Conservation (phyloP, 805 yeast species). For the Deakozyma indianensis region DNA sequence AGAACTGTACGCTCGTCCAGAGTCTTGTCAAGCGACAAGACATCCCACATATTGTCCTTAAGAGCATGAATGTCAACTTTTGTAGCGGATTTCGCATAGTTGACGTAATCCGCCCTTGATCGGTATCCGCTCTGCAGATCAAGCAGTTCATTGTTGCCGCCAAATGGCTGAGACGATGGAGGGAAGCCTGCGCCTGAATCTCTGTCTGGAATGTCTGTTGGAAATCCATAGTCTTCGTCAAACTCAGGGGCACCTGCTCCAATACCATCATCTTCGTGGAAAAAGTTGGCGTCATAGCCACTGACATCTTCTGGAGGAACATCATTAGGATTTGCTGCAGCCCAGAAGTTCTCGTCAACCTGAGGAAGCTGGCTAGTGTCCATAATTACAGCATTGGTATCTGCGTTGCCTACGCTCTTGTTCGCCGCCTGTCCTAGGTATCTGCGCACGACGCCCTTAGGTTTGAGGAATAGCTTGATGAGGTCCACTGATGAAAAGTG, state of each 20-base stretch:
- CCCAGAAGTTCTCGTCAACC: slow-evolving; percentile 61
- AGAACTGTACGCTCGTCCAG: neutral
- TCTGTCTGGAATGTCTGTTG: neutral
- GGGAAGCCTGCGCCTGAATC: neutral
- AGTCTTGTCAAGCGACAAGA: slow-evolving; percentile 14
- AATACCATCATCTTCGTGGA: slow-evolving; percentile 26
- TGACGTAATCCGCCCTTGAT: slow-evolving; percentile 22
- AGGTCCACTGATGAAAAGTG: slow-evolving; percentile 57
- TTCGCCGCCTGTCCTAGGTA: neutral
- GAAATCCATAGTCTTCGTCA: slow-evolving; percentile 15
- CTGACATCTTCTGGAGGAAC: slow-evolving; percentile 15
- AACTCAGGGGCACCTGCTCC: slow-evolving; percentile 25
- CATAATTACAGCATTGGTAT: neutral
- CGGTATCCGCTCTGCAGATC: neutral
- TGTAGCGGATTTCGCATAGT: slow-evolving; percentile 60
- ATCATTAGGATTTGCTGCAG: slow-evolving; percentile 31
- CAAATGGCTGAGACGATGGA: neutral
- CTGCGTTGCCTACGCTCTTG: slow-evolving; percentile 2
- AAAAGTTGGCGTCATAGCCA: slow-evolving; percentile 14
- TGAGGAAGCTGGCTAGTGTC: slow-evolving; percentile 12
- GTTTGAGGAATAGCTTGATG: slow-evolving; percentile 55
- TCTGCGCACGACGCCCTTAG: slow-evolving; percentile 20
- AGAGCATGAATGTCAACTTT: slow-evolving; percentile 60
- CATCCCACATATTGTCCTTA: slow-evolving; percentile 65
- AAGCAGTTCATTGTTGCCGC: neutral